Percentiles rank a stretch among this genome's conserved stretches.
These are phyloP conservation scores for Eucalyptus cloeziana DNA, from an alignment of 345 rosid genomes.

Conservation along the genomic window DNA sequence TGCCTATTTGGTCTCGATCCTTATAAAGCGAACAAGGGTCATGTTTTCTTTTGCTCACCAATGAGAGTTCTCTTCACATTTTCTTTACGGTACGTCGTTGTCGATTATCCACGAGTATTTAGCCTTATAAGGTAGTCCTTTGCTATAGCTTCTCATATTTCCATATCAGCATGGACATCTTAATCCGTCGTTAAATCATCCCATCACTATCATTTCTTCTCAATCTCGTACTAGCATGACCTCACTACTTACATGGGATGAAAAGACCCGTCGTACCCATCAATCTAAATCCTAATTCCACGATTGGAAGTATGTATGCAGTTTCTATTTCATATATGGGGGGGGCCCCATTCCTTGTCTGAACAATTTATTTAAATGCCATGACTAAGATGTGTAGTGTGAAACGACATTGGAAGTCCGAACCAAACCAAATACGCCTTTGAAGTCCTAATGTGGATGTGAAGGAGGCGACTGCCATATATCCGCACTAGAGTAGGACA, in stretches of 20 bases:
- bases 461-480: background rate
- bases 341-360: too few species aligned
- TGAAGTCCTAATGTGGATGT: background rate
- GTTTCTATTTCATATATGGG: too few species aligned
- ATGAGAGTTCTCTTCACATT: background rate
- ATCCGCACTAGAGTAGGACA: background rate
- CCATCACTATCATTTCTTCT: background rate
- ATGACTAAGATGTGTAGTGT: background rate
- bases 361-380: too few species aligned
- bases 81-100: fast-evolving
- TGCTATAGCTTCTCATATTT: too few species aligned
- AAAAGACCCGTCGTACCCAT: background rate
- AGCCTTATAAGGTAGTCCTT: background rate
- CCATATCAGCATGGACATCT: background rate
- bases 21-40: background rate
- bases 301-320: too few species aligned
- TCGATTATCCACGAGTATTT: fast-evolving
- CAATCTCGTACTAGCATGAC: background rate
- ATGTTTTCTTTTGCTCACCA: background rate
- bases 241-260: background rate
- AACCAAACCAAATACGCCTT: background rate
- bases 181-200: background rate
- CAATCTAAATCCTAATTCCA: background rate
- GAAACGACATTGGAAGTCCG: background rate
- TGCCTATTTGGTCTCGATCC: background rate